A percentile compares a stretch with the other conserved stretches of the same genome.
Evolutionary conservation across 257 asterid genomes (phyloP).

Genomic region (Solanum medicagineum): DNA sequence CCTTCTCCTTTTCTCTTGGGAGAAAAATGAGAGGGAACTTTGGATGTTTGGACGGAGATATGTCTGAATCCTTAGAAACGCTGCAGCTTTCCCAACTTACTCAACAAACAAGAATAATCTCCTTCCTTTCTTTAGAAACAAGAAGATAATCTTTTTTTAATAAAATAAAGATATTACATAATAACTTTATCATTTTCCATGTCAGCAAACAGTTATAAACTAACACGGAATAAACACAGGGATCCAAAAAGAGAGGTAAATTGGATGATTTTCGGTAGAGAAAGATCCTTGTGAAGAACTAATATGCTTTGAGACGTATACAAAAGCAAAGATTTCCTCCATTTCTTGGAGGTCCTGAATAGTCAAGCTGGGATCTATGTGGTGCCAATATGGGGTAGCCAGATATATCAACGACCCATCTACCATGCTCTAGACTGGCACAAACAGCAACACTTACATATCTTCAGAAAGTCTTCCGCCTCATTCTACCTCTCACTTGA

Average conservation of each 20-base stretch:
- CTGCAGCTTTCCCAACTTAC: background rate
- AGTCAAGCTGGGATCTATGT: background rate
- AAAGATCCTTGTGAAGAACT: background rate
- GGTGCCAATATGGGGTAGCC: background rate
- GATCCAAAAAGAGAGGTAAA: background rate
- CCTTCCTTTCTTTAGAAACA: background rate
- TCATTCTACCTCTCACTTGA: background rate
- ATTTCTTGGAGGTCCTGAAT: background rate
- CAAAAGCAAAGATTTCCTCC: background rate
- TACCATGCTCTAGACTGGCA: background rate
- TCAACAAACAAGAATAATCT: background rate
- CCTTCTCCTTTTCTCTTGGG: background rate
- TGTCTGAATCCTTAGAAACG: background rate
- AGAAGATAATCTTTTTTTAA: background rate
- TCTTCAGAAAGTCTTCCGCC: background rate
- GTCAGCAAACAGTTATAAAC: background rate
- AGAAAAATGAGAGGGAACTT: background rate
- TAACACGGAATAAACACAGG: background rate
- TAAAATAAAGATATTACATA: background rate
- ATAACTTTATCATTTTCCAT: background rate
- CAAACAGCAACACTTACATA: background rate
- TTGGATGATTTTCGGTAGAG: background rate
- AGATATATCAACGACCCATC: rapidly evolving
- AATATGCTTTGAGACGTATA: background rate
- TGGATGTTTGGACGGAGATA: background rate